Evolutionary conservation across 1,139 yeast genomes (phyloP), one percentile per base, ranked within the genome.

Genomic region (Saccharomyces hybrid): DNA sequence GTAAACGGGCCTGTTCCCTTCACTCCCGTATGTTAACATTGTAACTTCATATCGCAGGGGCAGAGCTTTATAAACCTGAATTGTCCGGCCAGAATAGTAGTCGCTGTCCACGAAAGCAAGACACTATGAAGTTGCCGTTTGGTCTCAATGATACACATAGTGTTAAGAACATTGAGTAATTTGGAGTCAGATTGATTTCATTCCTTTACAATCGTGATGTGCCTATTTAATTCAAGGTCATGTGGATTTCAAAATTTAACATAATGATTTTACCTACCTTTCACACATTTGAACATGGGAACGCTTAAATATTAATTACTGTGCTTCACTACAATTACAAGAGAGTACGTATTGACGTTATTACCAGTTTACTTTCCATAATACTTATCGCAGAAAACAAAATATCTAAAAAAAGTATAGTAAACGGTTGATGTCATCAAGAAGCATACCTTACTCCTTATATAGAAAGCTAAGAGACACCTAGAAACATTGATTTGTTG

Each of bases 401-500:
- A 16, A 75, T 13, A 41, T 19, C 46, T 41, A 5, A 3, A 11
- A 41, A 19, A 41, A 13, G n/a, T 41, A 9, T 26, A 13, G n/a
- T 11, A 5, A 41, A 13, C 13, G 19, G 11, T 13, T 16, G 25
- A 19, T 25, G 25, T 41, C 6, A 9, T 25, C 8, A 19, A 11
- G 16, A 11, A 9, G 27, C 26, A 47, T 32, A 16, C 44, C 25
- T 29, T 46, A 48, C n/a, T 44, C 27, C 25, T 50, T 41, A 16
- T 41, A 57, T 2, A 54, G n/a, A 41, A n/a, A 8, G 47, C 38
- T 7, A 58, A 55, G 28, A 57, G 25, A 60, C n/a, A 52, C 56
- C 47, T 54, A 54, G 51, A 52, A 51, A 46, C 25, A 57, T 4
- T 63, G 58, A 51, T 59, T 74, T 11, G 56, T 72, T 38, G 70